Base-by-base conservation (phyloP, 805 yeast genomes). In the Myxozyma lipomycoides region DNA sequence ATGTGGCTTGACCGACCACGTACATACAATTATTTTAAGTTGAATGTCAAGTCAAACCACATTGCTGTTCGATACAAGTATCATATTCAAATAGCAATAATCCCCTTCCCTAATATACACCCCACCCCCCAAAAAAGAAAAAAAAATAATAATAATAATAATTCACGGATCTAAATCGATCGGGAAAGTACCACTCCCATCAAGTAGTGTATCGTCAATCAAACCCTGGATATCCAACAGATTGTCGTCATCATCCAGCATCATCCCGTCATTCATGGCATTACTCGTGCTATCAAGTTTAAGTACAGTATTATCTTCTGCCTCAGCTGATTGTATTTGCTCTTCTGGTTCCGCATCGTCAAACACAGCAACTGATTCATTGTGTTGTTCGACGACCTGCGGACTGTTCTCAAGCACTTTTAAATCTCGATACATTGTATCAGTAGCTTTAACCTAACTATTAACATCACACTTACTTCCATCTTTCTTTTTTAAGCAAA, bases 361-460 rank as follows among this genome's bases (percentile, higher is more conserved):
- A 9, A 9, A 9, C 12, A 28, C 32, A 28, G 7, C 32, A 28
- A 28, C 12, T 12, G 12, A 9, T 28, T 9, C 12, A 28, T 28
- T 28, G n/a, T n/a, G n/a, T n/a, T n/a, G n/a, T n/a, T n/a, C n/a
- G n/a, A n/a, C n/a, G n/a, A n/a, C n/a, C n/a, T n/a, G n/a, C n/a
- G n/a, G n/a, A n/a, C n/a, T 15, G n/a, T 17, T 35, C n/a, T 35
- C 38, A 10, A 15, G 6, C 19, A 10, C 21, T n/a, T n/a, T 30
- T 6, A 46, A 44, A 24, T 51, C 56, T 2, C 52, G 43, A 7
- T 45, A 43, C 7, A 51, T 19, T 2, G 52, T 48, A 42, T 51
- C 56, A 3, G 46, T 28, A 4, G 56, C 56, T 22, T 44, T 46
- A 4, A 48, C 45, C 56, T 51, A 28, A 28, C 18, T 21, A 35